phyloP scores from a whole-genome alignment of 805 yeast genomes.

The Yueomyces sp. region DNA sequence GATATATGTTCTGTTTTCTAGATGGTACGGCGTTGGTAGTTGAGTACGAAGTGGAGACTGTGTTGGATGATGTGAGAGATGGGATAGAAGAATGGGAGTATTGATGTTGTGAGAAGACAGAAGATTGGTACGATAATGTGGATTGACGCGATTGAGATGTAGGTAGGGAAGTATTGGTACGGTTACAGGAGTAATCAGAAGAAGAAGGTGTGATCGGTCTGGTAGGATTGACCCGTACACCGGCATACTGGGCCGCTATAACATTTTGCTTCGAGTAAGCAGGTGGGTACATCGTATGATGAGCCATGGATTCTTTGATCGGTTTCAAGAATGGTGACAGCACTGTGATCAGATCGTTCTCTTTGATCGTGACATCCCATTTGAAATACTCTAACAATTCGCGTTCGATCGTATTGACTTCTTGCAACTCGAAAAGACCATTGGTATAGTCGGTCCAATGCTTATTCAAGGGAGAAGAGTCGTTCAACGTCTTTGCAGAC shows the following conservation, averaged over 20 bases:
- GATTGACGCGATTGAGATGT: background rate
- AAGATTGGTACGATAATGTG: background rate
- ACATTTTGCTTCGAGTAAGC: background rate
- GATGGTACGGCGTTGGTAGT: too few species aligned
- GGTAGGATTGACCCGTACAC: background rate
- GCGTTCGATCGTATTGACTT: constrained; percentile 81
- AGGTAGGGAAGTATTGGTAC: background rate
- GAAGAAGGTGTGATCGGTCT: background rate
- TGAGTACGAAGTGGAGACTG: background rate
- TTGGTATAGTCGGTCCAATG: constrained; percentile 92
- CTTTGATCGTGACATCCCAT: constrained; percentile 68
- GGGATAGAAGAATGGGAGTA: background rate
- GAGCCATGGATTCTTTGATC: constrained; percentile 36
- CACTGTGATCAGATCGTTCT: constrained; percentile 52
- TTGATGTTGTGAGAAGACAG: background rate
- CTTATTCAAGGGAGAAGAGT: constrained; percentile 85
- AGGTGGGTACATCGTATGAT: background rate
- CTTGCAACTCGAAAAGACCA: constrained; percentile 62
- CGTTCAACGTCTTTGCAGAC: constrained; percentile 83
- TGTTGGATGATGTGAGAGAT: background rate
- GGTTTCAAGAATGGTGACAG: constrained; percentile 65
- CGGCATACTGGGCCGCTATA: background rate
- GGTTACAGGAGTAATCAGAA: background rate
- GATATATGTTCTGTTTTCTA: too few species aligned
- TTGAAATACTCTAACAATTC: constrained; percentile 70